phyloP scores from a whole-genome alignment of 2,329 filamentous ascomycete species.

The Canariomyces notabilis region DNA sequence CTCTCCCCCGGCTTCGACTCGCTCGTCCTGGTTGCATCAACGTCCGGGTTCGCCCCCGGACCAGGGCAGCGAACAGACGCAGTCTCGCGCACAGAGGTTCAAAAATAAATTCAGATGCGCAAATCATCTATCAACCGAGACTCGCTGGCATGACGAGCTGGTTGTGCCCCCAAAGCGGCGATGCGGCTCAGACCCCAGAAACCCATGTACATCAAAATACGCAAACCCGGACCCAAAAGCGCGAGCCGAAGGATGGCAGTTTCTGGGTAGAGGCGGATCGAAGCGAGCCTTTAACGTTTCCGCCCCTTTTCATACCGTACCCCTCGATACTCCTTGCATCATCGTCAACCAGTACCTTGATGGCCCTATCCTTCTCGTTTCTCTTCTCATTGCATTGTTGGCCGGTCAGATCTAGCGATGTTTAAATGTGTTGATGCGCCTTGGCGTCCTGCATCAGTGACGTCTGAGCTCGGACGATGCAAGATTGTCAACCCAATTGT shows the following conservation, averaged over 20 bases:
- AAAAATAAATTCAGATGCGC: conserved; percentile 18
- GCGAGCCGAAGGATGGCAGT: conserved; percentile 17
- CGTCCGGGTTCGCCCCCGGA: conserved; percentile 14
- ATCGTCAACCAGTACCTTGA: not conserved
- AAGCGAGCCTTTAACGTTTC: conserved; percentile 22
- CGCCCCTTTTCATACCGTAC: conserved; percentile 12
- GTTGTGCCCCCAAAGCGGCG: conserved; percentile 10
- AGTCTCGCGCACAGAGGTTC: conserved; percentile 21
- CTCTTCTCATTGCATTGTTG: conserved; percentile 16
- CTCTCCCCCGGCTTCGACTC: conserved; percentile 3
- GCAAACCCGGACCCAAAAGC: conserved; percentile 17
- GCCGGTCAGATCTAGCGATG: conserved; percentile 15
- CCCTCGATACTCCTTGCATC: conserved; percentile 12
- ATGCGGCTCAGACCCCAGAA: conserved; percentile 21
- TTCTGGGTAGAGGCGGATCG: conserved; percentile 22
- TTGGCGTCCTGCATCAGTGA: conserved; percentile 13
- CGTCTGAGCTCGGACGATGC: conserved; percentile 6
- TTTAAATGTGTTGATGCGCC: conserved; percentile 14
- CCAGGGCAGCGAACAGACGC: conserved; percentile 18
- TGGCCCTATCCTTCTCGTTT: not conserved
- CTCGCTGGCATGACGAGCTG: conserved; percentile 4
- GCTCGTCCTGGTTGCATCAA: conserved; percentile 19
- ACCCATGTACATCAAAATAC: conserved; percentile 20
- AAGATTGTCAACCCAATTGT: conserved; percentile 7
- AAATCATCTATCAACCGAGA: conserved; percentile 14